A percentile compares a stretch with the other conserved stretches of the same genome.
Evolutionary conservation across 352 stramenopile species (phyloP).

Genomic region (Globisporangium cylindrosporum): DNA sequence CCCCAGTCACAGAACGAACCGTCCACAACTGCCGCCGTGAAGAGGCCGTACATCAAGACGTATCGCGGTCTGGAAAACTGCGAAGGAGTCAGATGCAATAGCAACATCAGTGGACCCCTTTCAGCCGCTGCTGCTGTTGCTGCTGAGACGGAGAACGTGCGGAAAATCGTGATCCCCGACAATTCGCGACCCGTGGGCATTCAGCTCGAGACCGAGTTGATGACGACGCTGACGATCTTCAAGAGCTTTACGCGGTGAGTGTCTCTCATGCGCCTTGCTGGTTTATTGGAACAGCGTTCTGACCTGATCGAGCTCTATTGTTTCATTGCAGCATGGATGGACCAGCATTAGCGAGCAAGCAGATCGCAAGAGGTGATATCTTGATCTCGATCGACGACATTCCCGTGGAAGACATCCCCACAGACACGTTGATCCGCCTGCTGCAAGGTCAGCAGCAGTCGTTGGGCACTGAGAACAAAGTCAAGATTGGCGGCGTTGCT

Average conservation of each 20-base stretch:
- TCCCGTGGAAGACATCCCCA: slow-evolving; percentile 29
- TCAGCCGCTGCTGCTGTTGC: neutral
- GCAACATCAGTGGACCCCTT: neutral
- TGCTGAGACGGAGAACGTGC: slow-evolving; percentile 9
- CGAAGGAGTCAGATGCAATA: slow-evolving; percentile 15
- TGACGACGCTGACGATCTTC: slow-evolving; percentile 28
- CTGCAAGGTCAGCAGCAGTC: slow-evolving; percentile 15
- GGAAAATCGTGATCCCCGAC: slow-evolving; percentile 25
- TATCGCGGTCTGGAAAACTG: slow-evolving; percentile 19
- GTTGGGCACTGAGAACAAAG: neutral
- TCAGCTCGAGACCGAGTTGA: slow-evolving; percentile 37
- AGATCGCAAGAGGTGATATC: slow-evolving; percentile 21
- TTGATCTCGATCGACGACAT: slow-evolving; percentile 28
- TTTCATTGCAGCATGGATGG: slow-evolving; percentile 6
- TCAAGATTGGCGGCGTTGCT: neutral
- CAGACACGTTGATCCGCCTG: slow-evolving; percentile 22
- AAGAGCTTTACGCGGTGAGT: slow-evolving; percentile 29
- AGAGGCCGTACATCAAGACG: slow-evolving; percentile 14
- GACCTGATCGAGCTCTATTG: neutral
- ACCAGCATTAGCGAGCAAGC: slow-evolving; percentile 12
- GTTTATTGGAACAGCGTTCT: neutral
- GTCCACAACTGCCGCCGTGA: neutral
- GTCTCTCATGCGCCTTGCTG: neutral
- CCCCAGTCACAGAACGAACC: neutral
- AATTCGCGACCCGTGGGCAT: slow-evolving; percentile 24